phyloP scores from a whole-genome alignment of 2,329 filamentous ascomycete genomes.

The Fusarium longipes region DNA sequence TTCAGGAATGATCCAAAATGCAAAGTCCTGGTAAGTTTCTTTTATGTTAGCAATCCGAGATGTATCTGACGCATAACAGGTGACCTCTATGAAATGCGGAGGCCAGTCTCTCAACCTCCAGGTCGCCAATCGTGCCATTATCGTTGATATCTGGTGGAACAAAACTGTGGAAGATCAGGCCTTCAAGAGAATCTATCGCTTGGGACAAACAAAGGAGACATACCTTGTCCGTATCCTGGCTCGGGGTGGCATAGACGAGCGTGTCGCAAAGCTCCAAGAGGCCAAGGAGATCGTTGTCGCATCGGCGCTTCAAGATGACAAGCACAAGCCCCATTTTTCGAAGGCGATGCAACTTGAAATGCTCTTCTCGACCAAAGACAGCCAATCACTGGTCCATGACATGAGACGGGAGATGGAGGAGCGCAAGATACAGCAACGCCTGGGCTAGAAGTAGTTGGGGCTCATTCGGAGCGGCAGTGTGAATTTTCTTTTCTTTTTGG shows the following conservation, averaged over 20 bases:
- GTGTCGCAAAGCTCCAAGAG: constrained; percentile 65
- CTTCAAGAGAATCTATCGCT: constrained; percentile 46
- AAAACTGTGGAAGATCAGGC: constrained; percentile 70
- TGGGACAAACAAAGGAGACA: neutral
- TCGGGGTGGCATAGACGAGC: constrained; percentile 67
- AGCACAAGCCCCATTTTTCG: constrained; percentile 6
- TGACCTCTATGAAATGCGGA: constrained; percentile 52
- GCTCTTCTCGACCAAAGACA: neutral
- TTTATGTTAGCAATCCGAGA: neutral
- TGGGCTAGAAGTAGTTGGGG: too few species aligned
- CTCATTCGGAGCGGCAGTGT: too few species aligned
- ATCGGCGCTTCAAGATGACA: constrained; percentile 48
- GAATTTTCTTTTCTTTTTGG: too few species aligned
- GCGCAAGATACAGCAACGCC: too few species aligned
- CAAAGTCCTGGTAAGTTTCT: constrained; percentile 51
- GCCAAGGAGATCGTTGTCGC: constrained; percentile 63
- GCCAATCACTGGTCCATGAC: accelerated
- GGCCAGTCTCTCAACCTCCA: constrained; percentile 56
- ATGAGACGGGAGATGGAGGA: neutral
- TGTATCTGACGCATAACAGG: constrained; percentile 36
- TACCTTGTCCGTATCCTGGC: neutral
- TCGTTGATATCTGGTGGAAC: constrained; percentile 72
- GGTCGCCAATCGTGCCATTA: constrained; percentile 63
- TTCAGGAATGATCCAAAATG: constrained; percentile 40
- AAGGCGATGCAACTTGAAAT: neutral